Conservation (phyloP, 352 stramenopile species). For the Pythium aristosporum region DNA sequence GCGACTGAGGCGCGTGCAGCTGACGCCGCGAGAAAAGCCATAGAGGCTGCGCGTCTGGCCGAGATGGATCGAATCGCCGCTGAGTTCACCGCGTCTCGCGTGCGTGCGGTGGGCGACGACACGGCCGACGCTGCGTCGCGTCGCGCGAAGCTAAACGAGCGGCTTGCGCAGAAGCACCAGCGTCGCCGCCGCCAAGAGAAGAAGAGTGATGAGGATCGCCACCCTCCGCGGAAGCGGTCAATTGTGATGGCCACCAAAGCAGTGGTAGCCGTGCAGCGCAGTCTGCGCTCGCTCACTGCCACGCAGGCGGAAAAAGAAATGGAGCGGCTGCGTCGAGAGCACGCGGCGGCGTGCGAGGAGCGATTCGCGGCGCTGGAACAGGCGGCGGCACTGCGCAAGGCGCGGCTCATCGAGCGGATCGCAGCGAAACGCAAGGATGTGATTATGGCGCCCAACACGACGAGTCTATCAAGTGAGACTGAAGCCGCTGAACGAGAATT, state of each 20-base stretch:
- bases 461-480: not conserved
- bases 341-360: conserved; percentile 27
- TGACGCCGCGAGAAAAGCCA: conserved; percentile 16
- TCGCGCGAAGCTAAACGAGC: conserved; percentile 14
- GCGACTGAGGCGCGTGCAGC: conserved; percentile 19
- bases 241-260: conserved; percentile 3
- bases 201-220: not conserved
- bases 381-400: conserved; percentile 29
- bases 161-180: conserved; percentile 21
- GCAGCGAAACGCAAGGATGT: conserved; percentile 27
- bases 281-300: conserved; percentile 15
- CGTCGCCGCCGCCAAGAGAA: not conserved
- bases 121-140: conserved; percentile 1
- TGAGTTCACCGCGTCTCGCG: conserved; percentile 21
- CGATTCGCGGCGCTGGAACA: conserved; percentile 29
- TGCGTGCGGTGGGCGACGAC: conserved; percentile 7
- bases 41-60: conserved; percentile 25
- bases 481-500: conserved; percentile 1
- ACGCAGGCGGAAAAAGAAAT: conserved; percentile 28
- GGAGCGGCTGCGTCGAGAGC: conserved; percentile 31
- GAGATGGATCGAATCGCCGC: conserved; percentile 31
- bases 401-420: conserved; percentile 33
- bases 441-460: not conserved
- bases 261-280: conserved; percentile 4
- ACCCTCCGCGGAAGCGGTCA: not conserved